Evolutionary conservation across 1,284 basidiomycete species (phyloP), one percentile per base, ranked within the genome.

Genomic region (Moniliella sp.): DNA sequence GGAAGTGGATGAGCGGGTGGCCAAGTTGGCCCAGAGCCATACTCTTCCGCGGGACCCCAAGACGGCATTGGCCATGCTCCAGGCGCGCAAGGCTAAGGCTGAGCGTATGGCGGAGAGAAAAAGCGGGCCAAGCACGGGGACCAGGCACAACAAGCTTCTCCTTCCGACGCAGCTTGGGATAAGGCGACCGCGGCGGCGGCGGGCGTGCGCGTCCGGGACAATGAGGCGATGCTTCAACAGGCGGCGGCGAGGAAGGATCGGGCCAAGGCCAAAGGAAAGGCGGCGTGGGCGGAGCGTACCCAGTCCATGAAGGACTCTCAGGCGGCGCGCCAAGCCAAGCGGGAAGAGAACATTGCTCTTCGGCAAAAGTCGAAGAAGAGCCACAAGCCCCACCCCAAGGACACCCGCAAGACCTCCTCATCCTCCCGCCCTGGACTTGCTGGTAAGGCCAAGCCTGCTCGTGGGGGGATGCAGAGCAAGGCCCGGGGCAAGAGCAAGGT

Each of bases 201-300:
- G 25, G 55, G 55, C 21, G 47, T 53, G 34, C 51, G 49, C 40
- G 47, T 57, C 19, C 50, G 52, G 25, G 52, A 57, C 34, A 51
- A 57, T 33, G 55, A 56, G 15, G 38, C 39, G 34, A 21, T 54
- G 34, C 40, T 57, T 14, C 49, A 52, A 28, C 50, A 56, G 36
- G 48, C 48, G 13, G 41, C 37, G 21, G 54, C 53, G 43, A 41
- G 41, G 16, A 48, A 46, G 30, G 55, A 57, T 15, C 49, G 50
- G 39, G 37, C 37, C 5, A 57, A 56, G 39, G 42, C 40, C 5
- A 56, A 56, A 32, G 52, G 52, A 30, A 34, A 39, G 25, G 45
- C 42, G 28, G 48, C 42, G 10, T 57, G 55, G 55, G 31, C 31
- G 14, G 48, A 57, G 30, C 38, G 53, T 16, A 35, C 45, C 23